Base-by-base conservation (phyloP, 805 yeast species). In the Hanseniaspora thailandica region DNA sequence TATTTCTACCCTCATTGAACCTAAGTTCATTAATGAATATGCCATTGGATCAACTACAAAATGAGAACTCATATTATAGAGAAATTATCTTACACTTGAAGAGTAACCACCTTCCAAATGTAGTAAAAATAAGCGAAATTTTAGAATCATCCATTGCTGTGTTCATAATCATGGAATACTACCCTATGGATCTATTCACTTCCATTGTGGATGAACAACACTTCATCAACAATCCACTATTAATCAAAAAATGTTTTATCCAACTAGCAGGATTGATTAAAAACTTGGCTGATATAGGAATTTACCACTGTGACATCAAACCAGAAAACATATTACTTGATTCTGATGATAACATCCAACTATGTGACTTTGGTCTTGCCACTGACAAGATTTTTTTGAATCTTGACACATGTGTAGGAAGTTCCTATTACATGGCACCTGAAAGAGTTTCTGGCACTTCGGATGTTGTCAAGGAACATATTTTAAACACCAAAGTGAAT, bases 341-440 rank as follows among this genome's bases (percentile, higher is more conserved):
- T 76, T 60, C 86, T 80, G 55, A 64, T 73, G 52, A 74, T 69
- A 53, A 70, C 83, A 54, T 76, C 75, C 57, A 72, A 82, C 56
- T 90, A 6, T 67, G 94, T 35, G 98, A 90, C 69, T 90, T 93
- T 67, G 97, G 97, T 4, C 72, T 90, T 22, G 88, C 96, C 22
- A 77, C 90, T 55, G 75, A 76, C 46, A 74, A 76, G 10, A 69
- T 72, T 39, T 67, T 62, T 54, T 74, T 84, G 38, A 78, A 81
- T 57, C 77, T 83, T 57, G 83, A 84, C 60, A 78, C 81, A 20
- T 87, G 95, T 58, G 77, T 94, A 54, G 97, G 96, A 0, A 82
- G 90, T 7, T 76, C 85, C 23, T 89, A 86, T 66, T 88, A 88
- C 69, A 88, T 89, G 96, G 84, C 96, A 0, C 96, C 96, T 7